Percentiles rank a stretch among this genome's conserved stretches.
These are phyloP conservation scores for Penicillium pulvis DNA, from an alignment of 495 filamentous ascomycete genomes.

Conservation along the genomic window DNA sequence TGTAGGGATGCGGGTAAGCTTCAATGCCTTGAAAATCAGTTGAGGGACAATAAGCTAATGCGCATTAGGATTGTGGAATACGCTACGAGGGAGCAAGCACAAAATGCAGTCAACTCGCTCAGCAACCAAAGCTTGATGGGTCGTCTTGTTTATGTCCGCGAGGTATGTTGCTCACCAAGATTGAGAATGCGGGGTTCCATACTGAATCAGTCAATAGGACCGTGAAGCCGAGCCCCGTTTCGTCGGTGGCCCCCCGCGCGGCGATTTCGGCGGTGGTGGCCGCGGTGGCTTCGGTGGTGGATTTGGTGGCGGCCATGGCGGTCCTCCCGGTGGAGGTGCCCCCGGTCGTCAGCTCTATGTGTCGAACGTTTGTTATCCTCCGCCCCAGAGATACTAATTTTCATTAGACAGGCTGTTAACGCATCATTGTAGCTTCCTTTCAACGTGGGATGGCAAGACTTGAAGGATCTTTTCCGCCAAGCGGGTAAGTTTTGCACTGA, in stretches of 20 bases:
- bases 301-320: slow-evolving; percentile 50
- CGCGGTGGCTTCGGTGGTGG: slow-evolving; percentile 40
- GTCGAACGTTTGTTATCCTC: slow-evolving; percentile 84
- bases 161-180: slow-evolving; percentile 58
- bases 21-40: slow-evolving; percentile 5
- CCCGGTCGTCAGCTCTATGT: slow-evolving; percentile 92
- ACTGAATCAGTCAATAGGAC: slow-evolving; percentile 57
- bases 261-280: slow-evolving; percentile 63
- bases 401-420: slow-evolving; percentile 23
- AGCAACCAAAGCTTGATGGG: slow-evolving; percentile 99
- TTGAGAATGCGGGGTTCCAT: background rate
- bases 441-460: slow-evolving; percentile 97
- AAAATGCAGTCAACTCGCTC: slow-evolving; percentile 94
- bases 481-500: slow-evolving; percentile 68
- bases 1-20: slow-evolving; percentile 99
- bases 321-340: slow-evolving; percentile 57
- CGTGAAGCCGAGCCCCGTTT: slow-evolving; percentile 96
- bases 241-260: slow-evolving; percentile 70
- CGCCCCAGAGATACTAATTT: slow-evolving; percentile 25
- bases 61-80: slow-evolving; percentile 95
- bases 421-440: slow-evolving; percentile 79
- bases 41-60: slow-evolving; percentile 32
- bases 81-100: slow-evolving; percentile 98
- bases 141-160: slow-evolving; percentile 95
- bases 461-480: slow-evolving; percentile 98